Evolutionary conservation across 495 filamentous ascomycete species (phyloP), one percentile per base, ranked within the genome.

Genomic region (Patellaria atrata): DNA sequence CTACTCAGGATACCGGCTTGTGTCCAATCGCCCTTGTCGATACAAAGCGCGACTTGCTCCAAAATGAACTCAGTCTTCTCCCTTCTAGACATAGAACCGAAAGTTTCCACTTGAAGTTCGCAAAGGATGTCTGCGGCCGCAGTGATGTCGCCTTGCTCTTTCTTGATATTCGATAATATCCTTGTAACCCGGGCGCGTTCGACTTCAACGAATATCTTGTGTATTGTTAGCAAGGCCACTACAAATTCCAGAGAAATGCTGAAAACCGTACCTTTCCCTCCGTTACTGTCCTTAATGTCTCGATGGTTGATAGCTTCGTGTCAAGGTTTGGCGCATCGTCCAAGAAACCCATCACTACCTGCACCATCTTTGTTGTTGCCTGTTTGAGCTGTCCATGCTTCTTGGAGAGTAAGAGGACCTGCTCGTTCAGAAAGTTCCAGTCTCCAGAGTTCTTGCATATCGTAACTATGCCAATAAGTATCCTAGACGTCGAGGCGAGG

Each of bases 361-460:
- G 89, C 27, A 97, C 89, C 89, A 97, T 97, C 68, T 84, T 87
- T 44, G 89, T 96, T 42, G 81, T 85, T 48, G 89, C 89, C 63
- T 94, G 91, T 59, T 94, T 94, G 59, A 97, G 86, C 63, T 97
- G 89, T 48, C 84, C 81, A 82, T 97, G 89, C 65, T 97, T 97
- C 75, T 94, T 96, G 42, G 87, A 94, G 29, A 96, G 72, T 30
- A 94, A 68, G 32, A 93, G 68, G 38, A 94, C 82, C 59, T 97
- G 87, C 61, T 97, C 89, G 53, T 91, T 96, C 50, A 97, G 70
- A 42, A 96, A 61, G 45, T 68, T 70, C 89, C 89, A 97, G 50
- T 96, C 82, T 41, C 76, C 78, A 36, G 81, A 69, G 56, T 93
- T 70, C 62, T 93, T 94, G 66, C 83, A 85, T 62, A 96, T 73